These are phyloP conservation scores for Barbatosphaeria neglecta DNA, from an alignment of 495 filamentous ascomycete genomes.

Conservation along the genomic window DNA sequence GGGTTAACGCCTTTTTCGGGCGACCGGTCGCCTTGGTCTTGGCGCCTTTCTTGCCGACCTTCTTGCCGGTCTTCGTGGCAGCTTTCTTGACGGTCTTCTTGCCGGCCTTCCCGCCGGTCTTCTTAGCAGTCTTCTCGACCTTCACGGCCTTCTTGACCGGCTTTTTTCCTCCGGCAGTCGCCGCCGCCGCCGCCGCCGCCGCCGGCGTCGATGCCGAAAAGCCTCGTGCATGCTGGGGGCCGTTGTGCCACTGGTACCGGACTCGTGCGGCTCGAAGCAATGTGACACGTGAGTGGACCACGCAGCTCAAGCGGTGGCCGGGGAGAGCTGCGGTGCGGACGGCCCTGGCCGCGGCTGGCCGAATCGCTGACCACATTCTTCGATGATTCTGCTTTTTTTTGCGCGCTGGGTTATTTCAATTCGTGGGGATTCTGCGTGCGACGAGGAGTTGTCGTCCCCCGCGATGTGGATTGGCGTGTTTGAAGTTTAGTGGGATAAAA, in stretches of 20 bases:
- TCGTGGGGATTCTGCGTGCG: background rate
- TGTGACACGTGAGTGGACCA: conserved; percentile 2
- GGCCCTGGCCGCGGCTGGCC: conserved; percentile 9
- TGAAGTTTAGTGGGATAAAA: background rate
- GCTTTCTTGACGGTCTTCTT: conserved; percentile 8
- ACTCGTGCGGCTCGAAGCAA: background rate
- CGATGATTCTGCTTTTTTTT: background rate
- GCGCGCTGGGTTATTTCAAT: background rate
- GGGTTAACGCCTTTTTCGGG: conserved; percentile 7
- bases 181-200: conserved; percentile 2
- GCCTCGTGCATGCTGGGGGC: conserved; percentile 10
- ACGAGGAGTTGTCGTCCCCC: background rate
- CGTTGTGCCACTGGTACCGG: conserved; percentile 2
- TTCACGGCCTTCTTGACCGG: conserved; percentile 4
- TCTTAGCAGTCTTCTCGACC: conserved; percentile 9
- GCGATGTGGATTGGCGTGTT: conserved; percentile 2
- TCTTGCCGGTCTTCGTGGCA: conserved; percentile 6
- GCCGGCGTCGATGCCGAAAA: conserved; percentile 12
- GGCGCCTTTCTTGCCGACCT: conserved; percentile 2
- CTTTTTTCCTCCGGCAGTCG: conserved; percentile 5
- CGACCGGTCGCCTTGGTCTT: conserved; percentile 4
- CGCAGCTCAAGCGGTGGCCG: background rate
- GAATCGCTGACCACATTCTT: conserved; percentile 19
- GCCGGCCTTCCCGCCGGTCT: conserved; percentile 2
- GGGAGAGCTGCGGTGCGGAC: conserved; percentile 3